Conservation (phyloP, 352 stramenopile species). For the Phytophthora colocasiae region DNA sequence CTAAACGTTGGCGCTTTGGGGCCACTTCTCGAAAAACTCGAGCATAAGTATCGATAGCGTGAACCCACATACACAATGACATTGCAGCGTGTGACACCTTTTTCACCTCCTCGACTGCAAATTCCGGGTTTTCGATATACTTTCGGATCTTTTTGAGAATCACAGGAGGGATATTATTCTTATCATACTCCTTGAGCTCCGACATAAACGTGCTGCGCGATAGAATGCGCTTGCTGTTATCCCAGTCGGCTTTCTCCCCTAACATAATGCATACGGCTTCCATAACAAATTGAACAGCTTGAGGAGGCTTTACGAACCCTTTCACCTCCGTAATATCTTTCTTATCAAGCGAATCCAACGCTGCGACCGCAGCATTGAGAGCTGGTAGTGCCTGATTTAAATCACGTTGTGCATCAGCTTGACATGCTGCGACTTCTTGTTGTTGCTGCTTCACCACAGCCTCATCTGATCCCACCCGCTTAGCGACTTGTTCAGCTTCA, state of each 20-base stretch:
- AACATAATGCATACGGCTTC: slow-evolving; percentile 91
- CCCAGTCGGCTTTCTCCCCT: slow-evolving; percentile 84
- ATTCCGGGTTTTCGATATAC: slow-evolving; percentile 88
- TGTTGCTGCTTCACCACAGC: slow-evolving; percentile 71
- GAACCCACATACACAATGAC: slow-evolving; percentile 91
- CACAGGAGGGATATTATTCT: slow-evolving; percentile 67
- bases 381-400: slow-evolving; percentile 78
- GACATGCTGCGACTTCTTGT: slow-evolving; percentile 61
- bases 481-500: slow-evolving; percentile 55
- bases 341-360: slow-evolving; percentile 85
- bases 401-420: slow-evolving; percentile 79
- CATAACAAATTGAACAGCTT: slow-evolving; percentile 88
- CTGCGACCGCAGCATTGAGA: slow-evolving; percentile 73
- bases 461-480: slow-evolving; percentile 68
- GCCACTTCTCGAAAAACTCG: slow-evolving; percentile 77
- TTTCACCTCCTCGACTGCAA: slow-evolving; percentile 83
- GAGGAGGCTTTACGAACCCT: slow-evolving; percentile 84
- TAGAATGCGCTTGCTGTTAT: slow-evolving; percentile 83
- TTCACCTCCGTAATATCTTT: slow-evolving; percentile 91
- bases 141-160: slow-evolving; percentile 82
- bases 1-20: slow-evolving; percentile 73
- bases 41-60: slow-evolving; percentile 85
- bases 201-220: slow-evolving; percentile 77
- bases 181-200: slow-evolving; percentile 90
- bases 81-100: slow-evolving; percentile 83